phyloP scores from a whole-genome alignment of 805 yeast species.

The Metschnikowia lunata region DNA sequence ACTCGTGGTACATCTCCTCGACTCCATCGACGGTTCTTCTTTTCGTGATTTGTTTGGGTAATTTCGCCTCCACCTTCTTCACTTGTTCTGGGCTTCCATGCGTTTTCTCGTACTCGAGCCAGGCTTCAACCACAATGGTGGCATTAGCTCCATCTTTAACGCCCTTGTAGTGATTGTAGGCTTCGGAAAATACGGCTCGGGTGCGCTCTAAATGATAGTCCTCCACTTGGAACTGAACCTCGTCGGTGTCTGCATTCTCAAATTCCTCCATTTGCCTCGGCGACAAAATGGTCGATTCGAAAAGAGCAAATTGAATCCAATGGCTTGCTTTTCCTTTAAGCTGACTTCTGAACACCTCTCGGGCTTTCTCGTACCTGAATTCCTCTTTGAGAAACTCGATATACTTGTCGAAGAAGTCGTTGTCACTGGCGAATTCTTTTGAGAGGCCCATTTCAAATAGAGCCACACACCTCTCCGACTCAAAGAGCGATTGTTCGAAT shows the following conservation, averaged over 20 bases:
- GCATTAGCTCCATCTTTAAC: slow-evolving; percentile 40
- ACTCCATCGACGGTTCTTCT: slow-evolving; percentile 41
- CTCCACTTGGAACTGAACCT: slow-evolving; percentile 47
- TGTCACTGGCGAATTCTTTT: slow-evolving; percentile 15
- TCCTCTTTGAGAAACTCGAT: slow-evolving; percentile 62
- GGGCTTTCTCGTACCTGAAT: slow-evolving; percentile 51
- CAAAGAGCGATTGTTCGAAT: slow-evolving; percentile 66
- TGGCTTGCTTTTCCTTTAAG: slow-evolving; percentile 26
- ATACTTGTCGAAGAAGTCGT: slow-evolving; percentile 27
- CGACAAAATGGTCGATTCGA: slow-evolving; percentile 65
- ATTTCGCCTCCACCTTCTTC: slow-evolving; percentile 36
- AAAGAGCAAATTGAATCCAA: slow-evolving; percentile 68
- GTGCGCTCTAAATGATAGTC: slow-evolving; percentile 49
- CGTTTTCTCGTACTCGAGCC: slow-evolving; percentile 56
- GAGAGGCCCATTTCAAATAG: slow-evolving; percentile 51
- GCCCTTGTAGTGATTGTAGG: slow-evolving; percentile 41
- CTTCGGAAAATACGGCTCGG: slow-evolving; percentile 54
- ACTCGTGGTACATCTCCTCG: slow-evolving; percentile 54
- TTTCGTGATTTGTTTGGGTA: slow-evolving; percentile 53
- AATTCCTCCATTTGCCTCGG: slow-evolving; percentile 43
- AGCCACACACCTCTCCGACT: slow-evolving; percentile 61
- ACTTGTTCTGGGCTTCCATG: slow-evolving; percentile 50
- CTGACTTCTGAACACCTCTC: slow-evolving; percentile 44
- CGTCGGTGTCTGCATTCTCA: slow-evolving; percentile 44
- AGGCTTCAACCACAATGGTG: slow-evolving; percentile 52